Base-by-base conservation (phyloP, 441 rosid genomes). In the Jatropha podagrica region DNA sequence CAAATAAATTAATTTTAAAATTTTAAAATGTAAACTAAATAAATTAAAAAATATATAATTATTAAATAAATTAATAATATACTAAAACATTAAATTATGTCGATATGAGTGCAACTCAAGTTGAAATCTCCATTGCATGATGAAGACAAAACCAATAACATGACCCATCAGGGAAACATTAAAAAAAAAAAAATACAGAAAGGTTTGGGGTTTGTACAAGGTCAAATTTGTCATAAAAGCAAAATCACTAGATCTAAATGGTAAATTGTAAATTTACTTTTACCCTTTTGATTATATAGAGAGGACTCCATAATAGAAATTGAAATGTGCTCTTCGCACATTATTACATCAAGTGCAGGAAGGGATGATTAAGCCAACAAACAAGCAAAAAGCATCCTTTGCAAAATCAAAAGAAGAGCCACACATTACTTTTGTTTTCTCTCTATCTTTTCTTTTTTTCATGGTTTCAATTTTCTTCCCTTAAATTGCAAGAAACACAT, bases 291-390 rank as follows among this genome's bases (percentile, higher is more conserved):
- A 11, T 44, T 44, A 2, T 44, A 44, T 6, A 0, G 9, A 8
- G 46, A 8, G 46, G 46, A 5, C 1, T 5, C 9, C 6, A 42
- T 8, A 42, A 23, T n/a, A 27, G 8, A 58, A 46, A 40, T 10
- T 14, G 55, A 10, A 15, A 32, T 17, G 55, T 60, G 65, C 60
- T 46, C 3, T 20, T 3, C 10, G 4, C 18, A 40, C 72, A 78
- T 79, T 7, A 68, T 63, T 72, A 23, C 71, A 14, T 6, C 1
- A 3, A 65, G 48, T 20, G 79, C 79, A 55, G 64, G 75, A 54
- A 0, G 49, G n/a, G 67, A 42, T 65, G 38, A 76, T 76, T 37
- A 63, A 12, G 7, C 52, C 61, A 18, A 17, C 64, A 13, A 52
- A 52, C 46, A 73, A 18, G 13, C 20, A n/a, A n/a, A 52, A 27